phyloP scores from a whole-genome alignment of 139 green algal species.

The Chlorella sorokiniana region DNA sequence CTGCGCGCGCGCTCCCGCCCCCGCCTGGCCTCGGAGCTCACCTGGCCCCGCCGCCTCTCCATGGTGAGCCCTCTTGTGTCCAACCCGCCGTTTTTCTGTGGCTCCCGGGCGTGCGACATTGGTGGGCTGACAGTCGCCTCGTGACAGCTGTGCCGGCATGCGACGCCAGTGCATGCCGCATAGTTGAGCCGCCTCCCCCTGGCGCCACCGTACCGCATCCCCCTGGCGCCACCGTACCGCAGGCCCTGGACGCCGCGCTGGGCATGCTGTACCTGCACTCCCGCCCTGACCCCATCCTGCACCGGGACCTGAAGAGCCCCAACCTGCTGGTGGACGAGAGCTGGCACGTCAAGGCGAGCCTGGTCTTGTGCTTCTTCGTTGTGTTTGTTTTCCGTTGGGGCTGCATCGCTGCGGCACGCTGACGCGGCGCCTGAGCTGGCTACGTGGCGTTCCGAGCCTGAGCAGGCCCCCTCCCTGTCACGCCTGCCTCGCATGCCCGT shows the following conservation, averaged over 20 bases:
- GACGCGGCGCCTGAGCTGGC: no score
- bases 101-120: no score
- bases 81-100: no score
- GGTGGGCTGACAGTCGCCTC: no score
- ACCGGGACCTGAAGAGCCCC: no score
- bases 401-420: no score
- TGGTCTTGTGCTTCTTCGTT: no score
- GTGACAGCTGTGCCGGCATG: background rate
- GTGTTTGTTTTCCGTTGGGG: no score
- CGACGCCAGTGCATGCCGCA: background rate
- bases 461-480: no score
- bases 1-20: conserved; percentile 20
- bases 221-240: background rate
- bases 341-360: background rate
- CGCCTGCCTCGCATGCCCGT: no score
- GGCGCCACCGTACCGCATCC: background rate
- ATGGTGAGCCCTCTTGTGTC: conserved; percentile 31
- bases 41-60: conserved; percentile 37
- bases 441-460: no score
- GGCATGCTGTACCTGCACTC: background rate
- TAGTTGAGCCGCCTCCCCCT: background rate
- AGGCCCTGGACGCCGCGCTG: background rate
- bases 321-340: background rate
- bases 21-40: conserved; percentile 21
- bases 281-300: no score